A percentile compares a stretch with the other conserved stretches of the same genome.
These are phyloP conservation scores for Daldinia decipiens DNA, from an alignment of 495 filamentous ascomycete genomes.

Conservation along the genomic window DNA sequence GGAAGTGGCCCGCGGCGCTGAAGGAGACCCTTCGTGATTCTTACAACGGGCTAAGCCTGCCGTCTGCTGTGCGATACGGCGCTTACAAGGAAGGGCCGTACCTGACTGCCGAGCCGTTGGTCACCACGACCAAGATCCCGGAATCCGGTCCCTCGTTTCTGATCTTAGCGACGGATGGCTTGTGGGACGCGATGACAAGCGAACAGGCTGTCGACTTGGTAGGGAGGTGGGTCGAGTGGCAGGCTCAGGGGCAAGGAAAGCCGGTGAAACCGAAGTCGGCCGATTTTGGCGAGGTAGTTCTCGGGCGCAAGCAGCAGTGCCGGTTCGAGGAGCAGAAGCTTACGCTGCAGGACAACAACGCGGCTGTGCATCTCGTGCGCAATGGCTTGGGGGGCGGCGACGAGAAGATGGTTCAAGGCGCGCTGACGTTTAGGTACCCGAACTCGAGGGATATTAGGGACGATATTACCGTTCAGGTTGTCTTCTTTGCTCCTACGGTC, in stretches of 20 bases:
- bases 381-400: slow-evolving; percentile 71
- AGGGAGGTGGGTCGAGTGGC: slow-evolving; percentile 62
- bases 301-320: slow-evolving; percentile 42
- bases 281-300: slow-evolving; percentile 28
- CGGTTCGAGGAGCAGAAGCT: slow-evolving; percentile 39
- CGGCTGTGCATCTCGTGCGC: slow-evolving; percentile 67
- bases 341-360: slow-evolving; percentile 67
- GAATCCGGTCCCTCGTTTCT: slow-evolving; percentile 60
- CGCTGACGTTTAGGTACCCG: slow-evolving; percentile 61
- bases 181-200: slow-evolving; percentile 70
- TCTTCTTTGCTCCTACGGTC: slow-evolving; percentile 61
- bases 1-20: slow-evolving; percentile 68
- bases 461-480: slow-evolving; percentile 71
- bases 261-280: slow-evolving; percentile 5
- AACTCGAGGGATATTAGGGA: slow-evolving; percentile 62
- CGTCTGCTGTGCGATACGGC: slow-evolving; percentile 52
- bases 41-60: slow-evolving; percentile 58
- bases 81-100: slow-evolving; percentile 67
- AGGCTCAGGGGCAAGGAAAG: slow-evolving; percentile 22
- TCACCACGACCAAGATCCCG: slow-evolving; percentile 65
- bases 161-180: slow-evolving; percentile 71
- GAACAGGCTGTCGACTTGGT: slow-evolving; percentile 69
- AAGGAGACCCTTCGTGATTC: slow-evolving; percentile 53
- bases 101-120: slow-evolving; percentile 70
- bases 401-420: slow-evolving; percentile 64